Conservation (phyloP, 2,329 filamentous ascomycete genomes). For the Trichoderma endophyticum region DNA sequence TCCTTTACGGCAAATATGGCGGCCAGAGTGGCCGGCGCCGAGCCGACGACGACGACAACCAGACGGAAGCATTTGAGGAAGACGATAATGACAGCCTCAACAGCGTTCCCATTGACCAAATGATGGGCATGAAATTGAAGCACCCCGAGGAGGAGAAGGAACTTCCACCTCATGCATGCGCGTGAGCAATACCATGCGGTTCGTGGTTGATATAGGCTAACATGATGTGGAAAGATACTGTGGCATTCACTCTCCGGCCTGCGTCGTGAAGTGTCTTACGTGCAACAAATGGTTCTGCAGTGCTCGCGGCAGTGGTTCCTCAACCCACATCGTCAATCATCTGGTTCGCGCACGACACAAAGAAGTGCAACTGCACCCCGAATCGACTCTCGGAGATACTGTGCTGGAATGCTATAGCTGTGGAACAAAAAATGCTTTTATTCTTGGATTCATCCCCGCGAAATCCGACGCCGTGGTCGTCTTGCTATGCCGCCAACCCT, state of each 20-base stretch:
- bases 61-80: constrained; percentile 77
- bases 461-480: constrained; percentile 99
- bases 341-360: constrained; percentile 96
- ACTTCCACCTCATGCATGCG: constrained; percentile 91
- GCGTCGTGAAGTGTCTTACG: constrained; percentile 91
- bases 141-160: constrained; percentile 77
- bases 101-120: constrained; percentile 75
- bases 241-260: constrained; percentile 92
- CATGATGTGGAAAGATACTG: constrained; percentile 66
- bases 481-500: constrained; percentile 92
- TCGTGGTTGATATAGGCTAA: constrained; percentile 25
- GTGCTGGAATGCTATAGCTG: constrained; percentile 99
- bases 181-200: constrained; percentile 57
- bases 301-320: constrained; percentile 91
- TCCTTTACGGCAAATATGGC: constrained; percentile 69
- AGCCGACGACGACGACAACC: constrained; percentile 86
- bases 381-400: constrained; percentile 89
- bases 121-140: constrained; percentile 60
- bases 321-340: constrained; percentile 97
- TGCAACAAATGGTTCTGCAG: constrained; percentile 99
- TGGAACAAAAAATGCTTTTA: constrained; percentile 97
- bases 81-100: constrained; percentile 75
- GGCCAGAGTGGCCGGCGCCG: constrained; percentile 61
- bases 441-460: constrained; percentile 95
- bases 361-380: constrained; percentile 94